These are phyloP conservation scores for Nepenthes mirabilis DNA, from an alignment of 148 eudicot genomes.

Conservation along the genomic window DNA sequence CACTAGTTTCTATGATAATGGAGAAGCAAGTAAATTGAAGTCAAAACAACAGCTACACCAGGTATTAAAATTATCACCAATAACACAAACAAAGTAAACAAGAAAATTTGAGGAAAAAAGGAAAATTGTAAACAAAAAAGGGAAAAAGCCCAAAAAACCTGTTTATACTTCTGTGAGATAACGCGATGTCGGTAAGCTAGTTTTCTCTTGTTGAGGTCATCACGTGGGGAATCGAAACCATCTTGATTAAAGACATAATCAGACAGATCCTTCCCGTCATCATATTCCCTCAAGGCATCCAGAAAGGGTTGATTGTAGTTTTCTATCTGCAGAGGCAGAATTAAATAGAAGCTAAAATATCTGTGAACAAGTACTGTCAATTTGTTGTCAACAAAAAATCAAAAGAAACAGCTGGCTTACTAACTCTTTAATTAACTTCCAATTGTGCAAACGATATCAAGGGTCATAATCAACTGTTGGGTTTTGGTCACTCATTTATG, in stretches of 20 bases:
- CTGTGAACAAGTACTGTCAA: not conserved
- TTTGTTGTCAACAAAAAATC: not conserved
- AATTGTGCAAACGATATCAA: not conserved
- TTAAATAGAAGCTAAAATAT: slow-evolving; percentile 2
- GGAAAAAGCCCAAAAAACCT: slow-evolving; percentile 30
- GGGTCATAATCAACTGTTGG: no score
- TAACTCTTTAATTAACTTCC: not conserved
- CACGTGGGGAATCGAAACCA: slow-evolving; percentile 35
- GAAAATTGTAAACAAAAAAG: not conserved
- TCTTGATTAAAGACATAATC: slow-evolving; percentile 61
- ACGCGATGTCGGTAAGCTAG: slow-evolving; percentile 67
- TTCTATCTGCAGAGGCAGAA: slow-evolving; percentile 48
- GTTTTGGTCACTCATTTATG: no score
- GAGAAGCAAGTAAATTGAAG: not conserved
- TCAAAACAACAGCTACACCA: not conserved
- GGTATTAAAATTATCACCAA: not conserved
- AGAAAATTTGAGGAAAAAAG: not conserved
- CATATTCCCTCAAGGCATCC: slow-evolving; percentile 45
- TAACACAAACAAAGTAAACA: not conserved
- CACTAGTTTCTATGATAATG: not conserved
- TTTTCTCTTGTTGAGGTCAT: slow-evolving; percentile 58
- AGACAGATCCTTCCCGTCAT: slow-evolving; percentile 72
- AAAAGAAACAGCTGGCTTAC: no score
- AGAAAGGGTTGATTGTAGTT: slow-evolving; percentile 59
- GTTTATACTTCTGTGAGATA: slow-evolving; percentile 54